phyloP scores from a whole-genome alignment of 2,329 filamentous ascomycete genomes.

The Fusarium dlaminii region DNA sequence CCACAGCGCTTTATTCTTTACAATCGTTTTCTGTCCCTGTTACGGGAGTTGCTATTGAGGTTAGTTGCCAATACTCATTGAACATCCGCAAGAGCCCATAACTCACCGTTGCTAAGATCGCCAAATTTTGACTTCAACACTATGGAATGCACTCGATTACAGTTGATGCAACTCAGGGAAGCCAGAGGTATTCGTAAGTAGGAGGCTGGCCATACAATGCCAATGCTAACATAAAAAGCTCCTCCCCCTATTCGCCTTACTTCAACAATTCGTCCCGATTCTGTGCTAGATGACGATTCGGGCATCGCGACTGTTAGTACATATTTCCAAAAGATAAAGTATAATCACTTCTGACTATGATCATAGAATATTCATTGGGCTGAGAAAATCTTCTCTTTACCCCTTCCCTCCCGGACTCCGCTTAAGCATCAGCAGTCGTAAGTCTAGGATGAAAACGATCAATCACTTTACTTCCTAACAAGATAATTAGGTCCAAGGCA shows the following conservation, averaged over 20 bases:
- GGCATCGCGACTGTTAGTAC: constrained; percentile 30
- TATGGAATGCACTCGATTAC: constrained; percentile 59
- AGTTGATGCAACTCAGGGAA: constrained; percentile 62
- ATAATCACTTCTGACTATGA: constrained; percentile 7
- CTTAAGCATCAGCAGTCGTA: constrained; percentile 54
- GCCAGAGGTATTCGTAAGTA: constrained; percentile 62
- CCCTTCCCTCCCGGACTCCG: constrained; percentile 60
- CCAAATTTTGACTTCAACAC: constrained; percentile 65
- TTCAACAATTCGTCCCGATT: constrained; percentile 47
- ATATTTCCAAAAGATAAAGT: background rate
- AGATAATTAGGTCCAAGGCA: constrained; percentile 53
- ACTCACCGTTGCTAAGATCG: constrained; percentile 45
- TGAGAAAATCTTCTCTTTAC: constrained; percentile 66
- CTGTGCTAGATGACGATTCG: constrained; percentile 44
- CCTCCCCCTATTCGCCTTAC: constrained; percentile 50
- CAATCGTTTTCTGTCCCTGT: constrained; percentile 61
- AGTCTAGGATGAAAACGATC: background rate
- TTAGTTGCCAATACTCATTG: constrained; percentile 41
- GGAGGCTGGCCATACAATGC: background rate
- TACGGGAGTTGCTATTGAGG: constrained; percentile 63
- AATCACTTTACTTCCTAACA: constrained; percentile 1
- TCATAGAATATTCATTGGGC: constrained; percentile 66
- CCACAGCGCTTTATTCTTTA: constrained; percentile 65
- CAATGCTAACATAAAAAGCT: constrained; percentile 39
- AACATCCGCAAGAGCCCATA: background rate